These are phyloP conservation scores for Oldenlandia corymbosa DNA, from an alignment of 257 asterid species.

Conservation along the genomic window DNA sequence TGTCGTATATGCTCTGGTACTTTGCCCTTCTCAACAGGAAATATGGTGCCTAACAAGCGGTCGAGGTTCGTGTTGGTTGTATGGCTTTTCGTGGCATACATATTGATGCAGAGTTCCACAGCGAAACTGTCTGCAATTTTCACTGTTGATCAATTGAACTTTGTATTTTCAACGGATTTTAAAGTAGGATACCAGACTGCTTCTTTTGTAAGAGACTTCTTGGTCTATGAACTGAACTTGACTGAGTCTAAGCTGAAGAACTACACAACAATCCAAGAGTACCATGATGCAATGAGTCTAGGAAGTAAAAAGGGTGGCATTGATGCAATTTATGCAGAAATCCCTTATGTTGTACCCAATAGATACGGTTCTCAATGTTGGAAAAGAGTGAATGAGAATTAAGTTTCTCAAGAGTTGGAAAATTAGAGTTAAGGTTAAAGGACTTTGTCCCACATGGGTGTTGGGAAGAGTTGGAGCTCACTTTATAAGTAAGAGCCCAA, in stretches of 20 bases:
- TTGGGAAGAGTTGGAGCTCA: too few relatives aligned
- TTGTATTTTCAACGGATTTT: conserved; percentile 29
- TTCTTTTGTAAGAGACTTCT: conserved; percentile 35
- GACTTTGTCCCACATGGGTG: too few relatives aligned
- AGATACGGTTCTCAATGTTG: conserved; percentile 30
- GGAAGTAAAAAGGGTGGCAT: conserved; percentile 52
- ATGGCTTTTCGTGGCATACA: conserved; percentile 54
- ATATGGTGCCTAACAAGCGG: conserved; percentile 49
- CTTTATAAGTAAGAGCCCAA: too few relatives aligned
- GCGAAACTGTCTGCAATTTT: conserved; percentile 50
- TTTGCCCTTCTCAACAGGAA: too few relatives aligned
- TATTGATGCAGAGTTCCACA: conserved; percentile 59
- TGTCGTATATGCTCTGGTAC: too few relatives aligned
- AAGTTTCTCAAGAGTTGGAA: too few relatives aligned
- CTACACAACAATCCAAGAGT: conserved; percentile 29
- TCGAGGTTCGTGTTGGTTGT: conserved; percentile 34
- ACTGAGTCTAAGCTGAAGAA: conserved; percentile 25
- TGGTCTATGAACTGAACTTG: conserved; percentile 26
- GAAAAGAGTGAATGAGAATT: too few relatives aligned
- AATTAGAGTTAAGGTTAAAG: too few relatives aligned
- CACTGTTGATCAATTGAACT: conserved; percentile 46
- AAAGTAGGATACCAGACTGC: conserved; percentile 40
- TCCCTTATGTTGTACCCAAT: conserved; percentile 44
- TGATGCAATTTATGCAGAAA: conserved; percentile 51
- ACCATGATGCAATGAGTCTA: conserved; percentile 26